Evolutionary conservation across 352 stramenopile genomes (phyloP), one percentile per base, ranked within the genome.

Genomic region (Pythium insidiosum): DNA sequence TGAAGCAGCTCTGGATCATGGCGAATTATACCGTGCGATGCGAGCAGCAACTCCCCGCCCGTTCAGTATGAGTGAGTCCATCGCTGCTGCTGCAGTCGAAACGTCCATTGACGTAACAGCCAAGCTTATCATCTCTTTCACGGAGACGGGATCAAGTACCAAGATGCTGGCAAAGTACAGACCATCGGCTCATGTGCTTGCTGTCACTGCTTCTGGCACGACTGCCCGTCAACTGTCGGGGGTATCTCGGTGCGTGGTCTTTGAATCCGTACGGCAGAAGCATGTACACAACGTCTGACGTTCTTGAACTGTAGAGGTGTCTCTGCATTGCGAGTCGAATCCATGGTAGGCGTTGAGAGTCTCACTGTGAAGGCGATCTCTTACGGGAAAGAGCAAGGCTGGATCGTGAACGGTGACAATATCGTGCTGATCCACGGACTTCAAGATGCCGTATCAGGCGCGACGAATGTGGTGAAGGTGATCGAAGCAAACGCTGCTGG

Each of bases 121-220:
- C 20, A 96, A 95, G 58, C 73, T 97, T 19, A 98, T 99, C 42
- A 88, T 99, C 57, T 97, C 98, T 29, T 94, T 98, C 54, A 98
- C 94, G 6, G 94, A 98, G 54, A 95, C 82, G 19, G 96, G 96
- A 16, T 78, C 55, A 21, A 98, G 94, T 24, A 95, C 96, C 3
- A 93, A 90, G 45, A 71, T 97, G 42, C 74, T 99, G 13, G 94
- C 96, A 38, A 99, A 99, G 58, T 99, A 98, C 73, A 73, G 92
- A 12, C 91, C 92, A 11, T 37, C 60, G 34, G 72, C 88, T 20
- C 85, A 70, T 29, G 92, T 98, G 31, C 61, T 97, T 19, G 90
- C 89, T 11, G 71, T 97, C 35, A 97, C 92, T 6, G 77, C 86
- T 11, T 86, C 69, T 1, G 61, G 50, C 0, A 72, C 67, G 20